A percentile compares a stretch with the other conserved stretches of the same genome.
Evolutionary conservation across 2,329 filamentous ascomycete species (phyloP).

Genomic region (Calonectria hawksworthii): DNA sequence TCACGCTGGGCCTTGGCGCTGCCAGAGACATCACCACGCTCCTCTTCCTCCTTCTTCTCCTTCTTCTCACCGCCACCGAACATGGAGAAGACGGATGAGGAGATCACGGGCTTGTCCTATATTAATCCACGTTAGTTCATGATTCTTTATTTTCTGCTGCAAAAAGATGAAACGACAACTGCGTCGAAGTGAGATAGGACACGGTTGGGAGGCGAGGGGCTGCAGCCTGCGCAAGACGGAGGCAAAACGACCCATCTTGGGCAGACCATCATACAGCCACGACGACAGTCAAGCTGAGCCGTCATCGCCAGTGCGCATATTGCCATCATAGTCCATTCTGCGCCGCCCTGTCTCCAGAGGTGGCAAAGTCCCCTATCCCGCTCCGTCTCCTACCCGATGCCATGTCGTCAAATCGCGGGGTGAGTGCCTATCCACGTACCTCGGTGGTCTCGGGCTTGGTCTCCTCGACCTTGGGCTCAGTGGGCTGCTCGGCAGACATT

Average conservation of each 20-base stretch:
- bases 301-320: not conserved
- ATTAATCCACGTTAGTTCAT: constrained; percentile 12
- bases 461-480: constrained; percentile 67
- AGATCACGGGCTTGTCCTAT: constrained; percentile 61
- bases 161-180: not conserved
- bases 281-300: not conserved
- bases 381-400: constrained; percentile 1
- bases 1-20: constrained; percentile 85
- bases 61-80: constrained; percentile 98
- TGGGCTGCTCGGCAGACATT: constrained; percentile 65
- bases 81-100: constrained; percentile 92
- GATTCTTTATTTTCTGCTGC: not conserved
- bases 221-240: not conserved
- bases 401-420: constrained; percentile 22
- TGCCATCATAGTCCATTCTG: not conserved
- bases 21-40: constrained; percentile 88
- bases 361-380: not conserved
- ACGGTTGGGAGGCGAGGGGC: not conserved
- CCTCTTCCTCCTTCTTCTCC: constrained; percentile 89
- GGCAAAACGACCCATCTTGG: not conserved
- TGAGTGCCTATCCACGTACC: constrained; percentile 37
- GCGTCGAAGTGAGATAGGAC: not conserved
- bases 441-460: constrained; percentile 47
- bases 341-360: not conserved
- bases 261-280: constrained; percentile 14